These are phyloP conservation scores for Lactifluus hygrophoroides DNA, from an alignment of 768 basidiomycete species.

Conservation along the genomic window DNA sequence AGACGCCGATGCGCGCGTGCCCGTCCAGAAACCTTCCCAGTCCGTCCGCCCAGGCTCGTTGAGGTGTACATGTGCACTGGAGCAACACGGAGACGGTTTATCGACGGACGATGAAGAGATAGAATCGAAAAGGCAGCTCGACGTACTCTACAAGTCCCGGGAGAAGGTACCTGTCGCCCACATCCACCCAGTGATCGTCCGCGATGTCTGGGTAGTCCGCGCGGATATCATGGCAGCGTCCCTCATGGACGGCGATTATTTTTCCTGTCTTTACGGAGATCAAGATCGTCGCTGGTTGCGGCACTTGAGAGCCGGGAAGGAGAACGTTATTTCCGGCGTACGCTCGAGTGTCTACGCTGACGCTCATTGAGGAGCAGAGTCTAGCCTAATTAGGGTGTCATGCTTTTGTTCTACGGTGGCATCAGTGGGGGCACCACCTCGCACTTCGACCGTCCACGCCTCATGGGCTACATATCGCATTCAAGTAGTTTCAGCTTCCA, in stretches of 20 bases:
- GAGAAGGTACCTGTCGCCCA: conserved; percentile 35
- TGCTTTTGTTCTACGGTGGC: too few relatives aligned
- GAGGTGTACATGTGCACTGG: conserved; percentile 83
- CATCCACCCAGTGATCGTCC: conserved; percentile 29
- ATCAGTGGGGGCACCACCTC: too few relatives aligned
- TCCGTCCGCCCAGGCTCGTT: conserved; percentile 90
- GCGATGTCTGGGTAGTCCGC: conserved; percentile 22
- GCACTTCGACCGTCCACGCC: too few relatives aligned
- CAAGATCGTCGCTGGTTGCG: conserved; percentile 35
- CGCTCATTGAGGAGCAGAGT: not conserved
- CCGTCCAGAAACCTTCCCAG: conserved; percentile 92
- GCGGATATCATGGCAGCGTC: conserved; percentile 14
- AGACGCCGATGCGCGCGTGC: conserved; percentile 82
- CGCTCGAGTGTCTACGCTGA: not conserved
- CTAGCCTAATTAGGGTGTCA: too few relatives aligned
- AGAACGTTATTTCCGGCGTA: conserved; percentile 23
- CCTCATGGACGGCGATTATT: conserved; percentile 30
- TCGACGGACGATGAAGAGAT: not conserved
- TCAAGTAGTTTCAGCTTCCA: too few relatives aligned
- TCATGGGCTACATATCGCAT: too few relatives aligned
- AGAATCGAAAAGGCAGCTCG: not conserved
- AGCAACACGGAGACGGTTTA: not conserved
- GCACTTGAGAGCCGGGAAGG: conserved; percentile 22
- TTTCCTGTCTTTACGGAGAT: conserved; percentile 33
- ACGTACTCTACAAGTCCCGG: conserved; percentile 51